phyloP scores from a whole-genome alignment of 2,329 filamentous ascomycete genomes.

The Hypomyces rosellus region DNA sequence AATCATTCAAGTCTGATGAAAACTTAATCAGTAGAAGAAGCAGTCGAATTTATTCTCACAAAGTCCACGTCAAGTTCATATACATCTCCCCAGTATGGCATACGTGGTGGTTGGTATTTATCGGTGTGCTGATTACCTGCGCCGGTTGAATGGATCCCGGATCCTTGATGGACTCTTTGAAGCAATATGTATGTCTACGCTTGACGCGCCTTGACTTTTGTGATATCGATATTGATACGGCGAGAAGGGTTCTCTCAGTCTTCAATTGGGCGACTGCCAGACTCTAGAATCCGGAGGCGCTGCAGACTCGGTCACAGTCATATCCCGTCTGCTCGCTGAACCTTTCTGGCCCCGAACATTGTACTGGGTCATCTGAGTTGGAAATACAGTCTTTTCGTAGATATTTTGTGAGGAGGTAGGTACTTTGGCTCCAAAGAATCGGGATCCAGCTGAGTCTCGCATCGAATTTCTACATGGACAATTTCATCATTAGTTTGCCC shows the following conservation, averaged over 20 bases:
- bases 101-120: not conserved
- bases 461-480: not conserved
- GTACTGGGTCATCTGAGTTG: too few species aligned
- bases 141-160: constrained; percentile 48
- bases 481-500: not conserved
- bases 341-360: too few species aligned
- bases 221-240: not conserved
- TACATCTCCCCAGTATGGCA: not conserved
- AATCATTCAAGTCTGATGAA: not conserved
- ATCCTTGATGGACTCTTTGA: constrained; percentile 61
- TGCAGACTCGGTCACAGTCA: too few species aligned
- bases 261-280: too few species aligned
- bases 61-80: not conserved
- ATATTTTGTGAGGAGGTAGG: too few species aligned
- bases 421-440: not conserved
- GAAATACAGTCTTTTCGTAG: too few species aligned
- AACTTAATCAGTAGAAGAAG: not conserved
- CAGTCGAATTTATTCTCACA: not conserved
- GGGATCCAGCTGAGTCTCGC: not conserved
- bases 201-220: not conserved
- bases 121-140: not conserved
- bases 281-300: too few species aligned
- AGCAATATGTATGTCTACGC: constrained; percentile 39
- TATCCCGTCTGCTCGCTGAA: too few species aligned
- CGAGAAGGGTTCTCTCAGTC: too few species aligned